Base-by-base conservation (phyloP, 2,329 filamentous ascomycete species). In the Gaeumannomyces tritici region DNA sequence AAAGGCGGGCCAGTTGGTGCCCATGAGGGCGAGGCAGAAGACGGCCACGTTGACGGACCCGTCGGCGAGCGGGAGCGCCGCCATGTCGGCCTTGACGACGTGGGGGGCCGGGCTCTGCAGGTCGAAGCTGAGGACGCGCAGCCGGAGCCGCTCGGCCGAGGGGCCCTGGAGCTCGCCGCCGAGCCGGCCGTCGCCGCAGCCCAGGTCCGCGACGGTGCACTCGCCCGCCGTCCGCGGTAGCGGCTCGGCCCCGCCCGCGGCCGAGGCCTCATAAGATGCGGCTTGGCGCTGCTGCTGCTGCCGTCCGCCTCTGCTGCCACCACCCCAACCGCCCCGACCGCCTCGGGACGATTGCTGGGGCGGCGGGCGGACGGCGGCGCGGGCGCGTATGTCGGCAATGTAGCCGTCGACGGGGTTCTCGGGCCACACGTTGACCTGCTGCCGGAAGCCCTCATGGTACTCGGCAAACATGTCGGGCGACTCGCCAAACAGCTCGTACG, bases 11-110 rank as follows among this genome's bases (percentile, higher is more conserved):
- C 95, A 99, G 77, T 99, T 99, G 62, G 95, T 99, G 71, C 95
- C 95, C 95, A 99, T 99, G 64, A 99, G 84, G 60, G 93, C 95
- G 35, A 99, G 83, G 74, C 95, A 99, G 80, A 98, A 98, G 68
- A 99, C 88, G 59, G 90, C 90, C 6, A 99, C 82, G 73, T 99
- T 92, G 65, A 92, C 87, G 65, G 83, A 86, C 57, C 86, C 88
- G 67, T 93, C 87, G 6, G 79, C 79, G 0, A 96, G 78, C 0
- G 93, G 93, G 1, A 99, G 79, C 64, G 89, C 83, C 33, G 92
- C 89, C 61, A 98, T 95, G 75, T 99, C 95, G 18, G 95, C 92
- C 65, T 88, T 86, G 1, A 90, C 96, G 65, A 99, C 89, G 26
- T 92, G 83, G 24, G 85, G 80, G 63, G 85, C 85, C 7, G 90